Evolutionary conservation across 169 alveolate genomes (phyloP).

Genomic region (Theileria sp.): DNA sequence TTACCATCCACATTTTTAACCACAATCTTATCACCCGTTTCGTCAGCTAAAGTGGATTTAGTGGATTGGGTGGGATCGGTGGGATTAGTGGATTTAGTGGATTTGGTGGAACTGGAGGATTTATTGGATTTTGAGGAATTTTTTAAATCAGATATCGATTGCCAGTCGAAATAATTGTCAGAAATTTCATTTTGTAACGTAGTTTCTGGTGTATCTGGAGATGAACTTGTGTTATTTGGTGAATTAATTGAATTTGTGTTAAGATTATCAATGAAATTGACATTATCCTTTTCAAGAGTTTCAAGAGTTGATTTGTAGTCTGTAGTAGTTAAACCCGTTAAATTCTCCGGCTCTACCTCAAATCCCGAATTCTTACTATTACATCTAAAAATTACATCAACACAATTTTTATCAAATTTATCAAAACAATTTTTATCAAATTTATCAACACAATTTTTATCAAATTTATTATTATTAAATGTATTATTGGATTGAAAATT

Average conservation of each 20-base stretch:
- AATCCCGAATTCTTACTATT: not conserved
- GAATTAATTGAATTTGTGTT: no score
- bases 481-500: no score
- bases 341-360: not conserved
- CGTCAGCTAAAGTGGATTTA: no score
- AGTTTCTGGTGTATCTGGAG: not conserved
- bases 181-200: not conserved
- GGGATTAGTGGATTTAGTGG: no score
- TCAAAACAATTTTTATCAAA: no score
- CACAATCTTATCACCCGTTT: constrained; percentile 27
- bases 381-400: not conserved
- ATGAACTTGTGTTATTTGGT: no score
- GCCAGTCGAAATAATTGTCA: constrained; percentile 31
- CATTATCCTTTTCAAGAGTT: constrained; percentile 47
- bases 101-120: not conserved
- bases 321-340: constrained; percentile 10
- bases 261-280: constrained; percentile 45
- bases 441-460: no score
- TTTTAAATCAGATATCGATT: constrained; percentile 6
- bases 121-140: no score
- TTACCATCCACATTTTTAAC: constrained; percentile 36
- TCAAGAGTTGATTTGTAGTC: constrained; percentile 34
- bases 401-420: no score
- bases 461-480: not conserved
- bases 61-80: no score